These are phyloP conservation scores for Nitzschia putrida DNA, from an alignment of 108 stramenopile species.

Conservation along the genomic window DNA sequence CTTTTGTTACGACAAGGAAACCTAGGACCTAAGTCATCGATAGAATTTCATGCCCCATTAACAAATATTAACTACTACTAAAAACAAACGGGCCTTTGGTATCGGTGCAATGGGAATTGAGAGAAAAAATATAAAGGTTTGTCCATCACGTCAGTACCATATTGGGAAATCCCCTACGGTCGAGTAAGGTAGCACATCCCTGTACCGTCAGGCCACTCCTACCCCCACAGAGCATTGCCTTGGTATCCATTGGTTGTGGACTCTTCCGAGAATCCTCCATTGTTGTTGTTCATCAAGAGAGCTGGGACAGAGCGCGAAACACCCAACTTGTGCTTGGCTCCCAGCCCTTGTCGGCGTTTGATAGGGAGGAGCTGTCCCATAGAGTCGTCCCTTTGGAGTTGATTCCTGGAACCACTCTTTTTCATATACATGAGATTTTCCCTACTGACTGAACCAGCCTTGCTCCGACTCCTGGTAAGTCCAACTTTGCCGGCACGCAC, in stretches of 20 bases:
- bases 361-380: slow-evolving; percentile 3
- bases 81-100: too few species aligned
- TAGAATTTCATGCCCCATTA: too few species aligned
- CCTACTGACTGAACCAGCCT: slow-evolving; percentile 7
- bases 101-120: too few species aligned
- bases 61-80: too few species aligned
- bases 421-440: slow-evolving; percentile 18
- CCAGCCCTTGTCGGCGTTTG: slow-evolving; percentile 9
- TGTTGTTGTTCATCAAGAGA: slow-evolving; percentile 1
- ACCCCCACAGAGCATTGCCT: too few species aligned
- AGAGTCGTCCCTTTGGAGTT: slow-evolving; percentile 19
- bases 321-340: slow-evolving; percentile 35
- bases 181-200: too few species aligned
- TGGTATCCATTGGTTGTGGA: neutral
- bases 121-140: too few species aligned
- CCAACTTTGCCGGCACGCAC: slow-evolving; percentile 22
- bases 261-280: slow-evolving; percentile 7
- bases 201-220: too few species aligned
- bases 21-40: too few species aligned
- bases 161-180: too few species aligned
- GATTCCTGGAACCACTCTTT: neutral
- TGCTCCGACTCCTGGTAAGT: slow-evolving; percentile 12
- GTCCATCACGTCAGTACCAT: too few species aligned
- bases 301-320: slow-evolving; percentile 5
- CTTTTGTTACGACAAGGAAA: too few species aligned